A percentile compares a stretch with the other conserved stretches of the same genome.
Evolutionary conservation across 2,329 filamentous ascomycete species (phyloP).

Genomic region (Drechslerella coelobrocha): DNA sequence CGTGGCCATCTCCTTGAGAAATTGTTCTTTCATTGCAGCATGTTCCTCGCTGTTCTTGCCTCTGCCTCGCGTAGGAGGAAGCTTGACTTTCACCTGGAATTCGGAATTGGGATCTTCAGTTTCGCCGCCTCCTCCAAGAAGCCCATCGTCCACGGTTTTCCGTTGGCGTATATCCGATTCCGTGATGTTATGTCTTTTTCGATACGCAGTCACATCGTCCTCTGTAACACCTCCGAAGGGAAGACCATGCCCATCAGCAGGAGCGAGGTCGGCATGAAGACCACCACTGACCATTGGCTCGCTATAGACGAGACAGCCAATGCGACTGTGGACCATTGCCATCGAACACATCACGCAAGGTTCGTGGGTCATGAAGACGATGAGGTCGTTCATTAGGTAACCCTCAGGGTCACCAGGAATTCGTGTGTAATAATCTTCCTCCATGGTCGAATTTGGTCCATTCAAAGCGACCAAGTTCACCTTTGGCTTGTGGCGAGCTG

Average conservation of each 20-base stretch:
- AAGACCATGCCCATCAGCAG: constrained; percentile 59
- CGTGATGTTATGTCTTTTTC: constrained; percentile 16
- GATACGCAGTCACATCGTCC: constrained; percentile 57
- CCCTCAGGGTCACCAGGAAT: constrained; percentile 64
- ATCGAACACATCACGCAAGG: constrained; percentile 97
- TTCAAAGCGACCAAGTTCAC: constrained; percentile 31
- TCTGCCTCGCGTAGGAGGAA: constrained; percentile 10
- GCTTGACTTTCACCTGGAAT: constrained; percentile 21
- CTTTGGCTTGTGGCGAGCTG: constrained; percentile 48
- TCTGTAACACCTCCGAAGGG: constrained; percentile 54
- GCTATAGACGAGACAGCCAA: constrained; percentile 82
- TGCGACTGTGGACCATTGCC: constrained; percentile 92
- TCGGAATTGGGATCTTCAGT: constrained; percentile 13
- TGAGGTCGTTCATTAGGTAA: constrained; percentile 91
- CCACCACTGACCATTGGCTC: constrained; percentile 83
- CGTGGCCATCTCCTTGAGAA: constrained; percentile 26
- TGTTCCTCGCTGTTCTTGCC: constrained; percentile 13
- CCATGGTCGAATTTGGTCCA: constrained; percentile 38
- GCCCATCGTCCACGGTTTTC: constrained; percentile 3
- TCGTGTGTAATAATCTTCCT: constrained; percentile 39
- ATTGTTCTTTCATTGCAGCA: constrained; percentile 26
- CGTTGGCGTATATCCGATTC: constrained; percentile 14
- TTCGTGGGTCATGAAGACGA: constrained; percentile 93
- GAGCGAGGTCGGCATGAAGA: constrained; percentile 74
- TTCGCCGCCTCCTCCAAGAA: constrained; percentile 9